Base-by-base conservation (phyloP, 2,329 filamentous ascomycete genomes). In the Chaetomium globosum region DNA sequence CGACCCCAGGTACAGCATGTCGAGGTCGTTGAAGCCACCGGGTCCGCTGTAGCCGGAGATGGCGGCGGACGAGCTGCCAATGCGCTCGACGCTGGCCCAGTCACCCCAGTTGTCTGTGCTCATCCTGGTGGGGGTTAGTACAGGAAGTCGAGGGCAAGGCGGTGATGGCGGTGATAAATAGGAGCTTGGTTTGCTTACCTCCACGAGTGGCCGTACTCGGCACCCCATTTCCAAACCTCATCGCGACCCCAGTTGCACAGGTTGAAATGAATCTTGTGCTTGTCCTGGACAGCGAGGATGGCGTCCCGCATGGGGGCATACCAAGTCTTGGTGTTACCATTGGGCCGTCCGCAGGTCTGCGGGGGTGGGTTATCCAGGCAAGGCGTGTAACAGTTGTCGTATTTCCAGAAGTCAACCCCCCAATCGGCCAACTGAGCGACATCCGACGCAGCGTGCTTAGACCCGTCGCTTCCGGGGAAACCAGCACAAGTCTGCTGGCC, bases 21-120 rank as follows among this genome's bases (percentile, higher is more conserved):
- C 73, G 21, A 74, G 68, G 55, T 73, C 72, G 63, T 74, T 74
- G 66, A 73, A 74, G n/a, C 72, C 72, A 7, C 72, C 72, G 2
- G 73, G 73, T 0, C 48, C 70, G 26, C 67, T 65, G 64, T 72
- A 72, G 59, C 73, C 48, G 19, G 39, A 6, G 55, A 70, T 70
- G 28, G 19, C 54, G 21, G 65, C 69, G 0, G 69, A 65, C 0
- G 64, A 33, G 39, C 31, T 59, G 36, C 53, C 69, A 61, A 70
- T 70, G 21, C 69, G 63, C 59, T 62, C 65, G 52, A 70, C 59
- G 26, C 28, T 49, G 56, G 65, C 67, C 67, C 65, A 70, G 63
- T 70, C 65, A 19, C 61, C 61, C 67, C 64, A 69, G 61, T 67
- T 69, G 56, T 70, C 69, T 2, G 58, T 63, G 56, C 51, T 59